These are phyloP conservation scores for Drechmeria coniospora DNA, from an alignment of 2,329 filamentous ascomycete species.

Conservation along the genomic window DNA sequence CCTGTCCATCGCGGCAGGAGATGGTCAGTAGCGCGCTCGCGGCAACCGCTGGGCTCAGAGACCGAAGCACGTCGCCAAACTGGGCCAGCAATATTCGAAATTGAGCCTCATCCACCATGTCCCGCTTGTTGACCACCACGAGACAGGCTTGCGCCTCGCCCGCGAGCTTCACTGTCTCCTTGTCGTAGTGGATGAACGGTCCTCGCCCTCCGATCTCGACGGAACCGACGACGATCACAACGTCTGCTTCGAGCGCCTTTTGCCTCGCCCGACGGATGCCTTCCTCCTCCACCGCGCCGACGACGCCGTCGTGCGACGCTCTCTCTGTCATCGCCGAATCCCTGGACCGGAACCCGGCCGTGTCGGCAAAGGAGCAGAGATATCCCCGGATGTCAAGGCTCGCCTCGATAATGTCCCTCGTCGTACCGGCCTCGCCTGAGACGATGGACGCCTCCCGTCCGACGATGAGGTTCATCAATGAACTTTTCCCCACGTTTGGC, in stretches of 20 bases:
- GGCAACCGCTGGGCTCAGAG: conserved; percentile 10
- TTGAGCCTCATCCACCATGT: conserved; percentile 23
- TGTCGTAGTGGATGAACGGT: conserved; percentile 33
- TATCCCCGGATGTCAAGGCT: conserved; percentile 80
- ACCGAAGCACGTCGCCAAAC: conserved; percentile 17
- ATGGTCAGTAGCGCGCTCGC: conserved; percentile 32
- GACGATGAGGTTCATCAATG: conserved; percentile 76
- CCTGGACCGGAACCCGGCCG: conserved; percentile 64
- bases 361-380: conserved; percentile 88
- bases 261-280: conserved; percentile 77
- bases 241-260: conserved; percentile 68
- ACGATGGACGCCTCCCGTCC: conserved; percentile 92
- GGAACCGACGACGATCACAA: conserved; percentile 69
- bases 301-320: conserved; percentile 12
- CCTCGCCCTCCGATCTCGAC: conserved; percentile 37
- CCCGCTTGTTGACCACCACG: conserved; percentile 48
- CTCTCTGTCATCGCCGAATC: too few relatives aligned
- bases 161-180: conserved; percentile 39
- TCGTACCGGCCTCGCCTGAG: conserved; percentile 82
- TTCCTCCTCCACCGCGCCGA: conserved; percentile 72
- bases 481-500: conserved; percentile 92
- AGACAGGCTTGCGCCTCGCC: conserved; percentile 31
- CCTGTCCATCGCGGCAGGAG: conserved; percentile 52
- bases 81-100: conserved; percentile 22
- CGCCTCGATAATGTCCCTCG: conserved; percentile 84